phyloP scores from a whole-genome alignment of 805 yeast genomes.

The Jamesozyma gamospora region DNA sequence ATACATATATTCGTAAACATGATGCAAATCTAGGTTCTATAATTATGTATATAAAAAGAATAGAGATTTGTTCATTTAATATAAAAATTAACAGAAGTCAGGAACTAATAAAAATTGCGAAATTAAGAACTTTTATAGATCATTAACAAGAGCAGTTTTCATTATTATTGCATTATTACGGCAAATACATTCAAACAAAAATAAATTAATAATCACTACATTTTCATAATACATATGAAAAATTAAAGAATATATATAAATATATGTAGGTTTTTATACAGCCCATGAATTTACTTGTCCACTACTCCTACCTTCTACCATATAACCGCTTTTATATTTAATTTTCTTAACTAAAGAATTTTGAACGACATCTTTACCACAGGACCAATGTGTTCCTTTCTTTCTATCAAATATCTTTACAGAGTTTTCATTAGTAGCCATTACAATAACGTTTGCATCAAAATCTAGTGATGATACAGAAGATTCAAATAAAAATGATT shows the following conservation, averaged over 20 bases:
- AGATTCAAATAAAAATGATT: conserved; percentile 51
- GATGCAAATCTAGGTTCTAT: too few relatives aligned
- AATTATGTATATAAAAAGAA: too few relatives aligned
- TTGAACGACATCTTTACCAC: conserved; percentile 36
- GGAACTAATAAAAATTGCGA: too few relatives aligned
- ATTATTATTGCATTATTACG: not conserved
- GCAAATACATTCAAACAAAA: not conserved
- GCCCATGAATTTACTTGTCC: conserved; percentile 66
- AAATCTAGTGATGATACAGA: conserved; percentile 50
- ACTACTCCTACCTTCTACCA: conserved; percentile 52
- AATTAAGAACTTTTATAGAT: too few relatives aligned
- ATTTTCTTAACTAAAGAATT: conserved; percentile 32
- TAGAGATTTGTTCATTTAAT: too few relatives aligned
- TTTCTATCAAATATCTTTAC: conserved; percentile 52
- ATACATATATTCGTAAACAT: not conserved
- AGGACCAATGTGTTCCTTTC: conserved; percentile 41
- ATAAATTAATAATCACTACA: not conserved
- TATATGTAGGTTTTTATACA: conserved; percentile 7
- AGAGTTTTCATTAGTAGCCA: conserved; percentile 35
- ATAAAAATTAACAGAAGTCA: too few relatives aligned
- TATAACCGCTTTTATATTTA: conserved; percentile 51
- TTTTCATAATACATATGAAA: not conserved
- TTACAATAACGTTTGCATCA: conserved; percentile 46
- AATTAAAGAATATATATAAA: too few relatives aligned
- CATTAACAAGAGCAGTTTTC: not conserved